These are phyloP conservation scores for Aspergillus sp. DNA, from an alignment of 2,329 filamentous ascomycete species.

Conservation along the genomic window DNA sequence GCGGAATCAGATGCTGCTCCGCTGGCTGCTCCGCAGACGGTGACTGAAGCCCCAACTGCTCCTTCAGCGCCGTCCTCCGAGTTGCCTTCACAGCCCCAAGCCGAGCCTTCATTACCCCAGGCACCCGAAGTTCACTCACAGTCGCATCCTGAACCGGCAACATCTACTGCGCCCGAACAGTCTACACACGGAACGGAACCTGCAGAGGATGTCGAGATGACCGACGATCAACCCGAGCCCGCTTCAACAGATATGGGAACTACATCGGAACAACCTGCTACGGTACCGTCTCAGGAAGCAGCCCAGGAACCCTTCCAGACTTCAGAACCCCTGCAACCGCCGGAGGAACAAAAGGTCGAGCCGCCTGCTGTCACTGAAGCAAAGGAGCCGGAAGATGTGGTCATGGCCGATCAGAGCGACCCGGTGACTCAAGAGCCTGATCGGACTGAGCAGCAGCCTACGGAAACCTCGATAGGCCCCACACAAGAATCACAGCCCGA, in stretches of 20 bases:
- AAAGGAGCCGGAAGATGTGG: conserved; percentile 11
- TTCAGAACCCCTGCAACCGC: neutral
- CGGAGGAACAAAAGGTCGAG: neutral
- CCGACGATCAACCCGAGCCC: conserved; percentile 9
- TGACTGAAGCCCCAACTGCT: neutral
- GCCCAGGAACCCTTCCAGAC: neutral
- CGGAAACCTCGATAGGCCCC: conserved; percentile 6
- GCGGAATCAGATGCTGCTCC: conserved; percentile 3
- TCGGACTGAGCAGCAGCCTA: conserved; percentile 4
- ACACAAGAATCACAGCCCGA: conserved; percentile 3
- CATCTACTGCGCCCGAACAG: conserved; percentile 1
- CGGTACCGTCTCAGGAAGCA: conserved; percentile 6
- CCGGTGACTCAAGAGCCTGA: neutral
- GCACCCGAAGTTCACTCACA: conserved; percentile 3
- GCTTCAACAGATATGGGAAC: conserved; percentile 1
- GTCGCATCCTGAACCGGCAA: neutral
- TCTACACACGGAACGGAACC: neutral
- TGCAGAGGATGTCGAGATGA: conserved; percentile 20
- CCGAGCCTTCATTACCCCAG: neutral
- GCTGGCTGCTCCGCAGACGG: neutral
- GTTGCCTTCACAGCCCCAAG: conserved; percentile 2
- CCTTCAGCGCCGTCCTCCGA: conserved; percentile 2
- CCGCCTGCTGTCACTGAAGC: conserved; percentile 2
- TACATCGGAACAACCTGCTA: neutral
- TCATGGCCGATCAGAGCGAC: conserved; percentile 9